Evolutionary conservation across 2,329 filamentous ascomycete genomes (phyloP).

Genomic region (Fusarium brachygibbosum): DNA sequence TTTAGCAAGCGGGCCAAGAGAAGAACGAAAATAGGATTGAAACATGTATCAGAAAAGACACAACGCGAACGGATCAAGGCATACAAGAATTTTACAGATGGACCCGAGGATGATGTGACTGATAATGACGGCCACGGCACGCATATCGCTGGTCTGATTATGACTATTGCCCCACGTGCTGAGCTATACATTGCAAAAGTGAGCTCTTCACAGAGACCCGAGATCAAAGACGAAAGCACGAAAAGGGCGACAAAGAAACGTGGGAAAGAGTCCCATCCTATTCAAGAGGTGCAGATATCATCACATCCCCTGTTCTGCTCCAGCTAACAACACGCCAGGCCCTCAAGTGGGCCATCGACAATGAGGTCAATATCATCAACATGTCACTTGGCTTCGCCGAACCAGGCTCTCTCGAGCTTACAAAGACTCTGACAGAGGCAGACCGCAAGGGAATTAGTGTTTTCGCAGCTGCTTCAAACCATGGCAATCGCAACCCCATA

Average conservation of each 20-base stretch:
- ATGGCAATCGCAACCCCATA: slow-evolving; percentile 26
- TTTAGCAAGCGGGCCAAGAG: slow-evolving; percentile 18
- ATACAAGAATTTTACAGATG: slow-evolving; percentile 22
- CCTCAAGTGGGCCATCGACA: slow-evolving; percentile 30
- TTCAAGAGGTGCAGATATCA: neutral
- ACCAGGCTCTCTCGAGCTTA: slow-evolving; percentile 27
- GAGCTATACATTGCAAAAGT: slow-evolving; percentile 31
- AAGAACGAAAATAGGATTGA: slow-evolving; percentile 12
- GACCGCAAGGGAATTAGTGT: slow-evolving; percentile 18
- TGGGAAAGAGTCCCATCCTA: neutral
- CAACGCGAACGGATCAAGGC: slow-evolving; percentile 26
- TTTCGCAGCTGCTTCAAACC: slow-evolving; percentile 32
- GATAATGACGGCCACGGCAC: slow-evolving; percentile 27
- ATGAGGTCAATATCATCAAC: slow-evolving; percentile 30
- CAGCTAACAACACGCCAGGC: slow-evolving; percentile 8
- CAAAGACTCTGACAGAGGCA: slow-evolving; percentile 13
- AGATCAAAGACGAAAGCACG: neutral
- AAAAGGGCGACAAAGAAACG: neutral
- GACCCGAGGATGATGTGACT: slow-evolving; percentile 16
- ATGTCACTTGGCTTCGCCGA: slow-evolving; percentile 29
- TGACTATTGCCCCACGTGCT: slow-evolving; percentile 27
- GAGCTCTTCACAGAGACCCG: neutral
- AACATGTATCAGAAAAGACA: slow-evolving; percentile 11
- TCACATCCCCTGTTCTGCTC: neutral
- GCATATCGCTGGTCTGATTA: slow-evolving; percentile 29